Evolutionary conservation across 768 basidiomycete species (phyloP), one percentile per base, ranked within the genome.

Genomic region (Mycena vitilis): DNA sequence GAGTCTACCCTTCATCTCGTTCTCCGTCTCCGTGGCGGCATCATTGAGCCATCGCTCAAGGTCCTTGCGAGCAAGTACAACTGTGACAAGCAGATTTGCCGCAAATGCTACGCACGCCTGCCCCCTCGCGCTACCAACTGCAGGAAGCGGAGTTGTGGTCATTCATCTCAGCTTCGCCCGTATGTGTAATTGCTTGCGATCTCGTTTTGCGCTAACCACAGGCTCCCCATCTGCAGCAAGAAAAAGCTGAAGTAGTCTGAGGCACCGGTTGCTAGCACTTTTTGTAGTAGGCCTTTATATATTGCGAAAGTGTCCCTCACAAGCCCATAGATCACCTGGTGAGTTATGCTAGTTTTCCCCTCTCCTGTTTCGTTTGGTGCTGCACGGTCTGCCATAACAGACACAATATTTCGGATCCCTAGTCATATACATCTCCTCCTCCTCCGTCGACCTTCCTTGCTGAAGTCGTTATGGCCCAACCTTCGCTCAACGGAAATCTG

Each of bases 91-190:
- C 95, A 96, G 81, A 98, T 98, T 77, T 99, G 98, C 89, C 95
- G 98, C 82, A 98, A 98, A 83, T 99, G 98, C 87, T 99, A 99
- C 82, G 98, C 98, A 52, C 97, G 98, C 75, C 97, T 99, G 75
- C 97, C 98, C 72, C 97, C 96, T 61, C 95, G 98, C 80, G 98
- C 98, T 44, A 98, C 96, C 85, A 99, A 99, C 90, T 99, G 98
- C 91, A 88, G 97, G 80, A 97, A 97, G 86, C 88, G 95, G 73
- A 87, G 89, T 67, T 97, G 96, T 78, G 95, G 95, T 22, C 94
- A 94, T 82, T 94, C 92, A 54, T 91, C 90, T 70, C 94, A 95
- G 76, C 94, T 96, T 84, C 91, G 94, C 81, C 94, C 94, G 94
- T 95, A 72, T 80, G 93, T 63, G 11, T 55, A 15, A 36, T 13